These are phyloP conservation scores for Colletotrichum chrysophilum DNA, from an alignment of 2,329 filamentous ascomycete species.

Conservation along the genomic window DNA sequence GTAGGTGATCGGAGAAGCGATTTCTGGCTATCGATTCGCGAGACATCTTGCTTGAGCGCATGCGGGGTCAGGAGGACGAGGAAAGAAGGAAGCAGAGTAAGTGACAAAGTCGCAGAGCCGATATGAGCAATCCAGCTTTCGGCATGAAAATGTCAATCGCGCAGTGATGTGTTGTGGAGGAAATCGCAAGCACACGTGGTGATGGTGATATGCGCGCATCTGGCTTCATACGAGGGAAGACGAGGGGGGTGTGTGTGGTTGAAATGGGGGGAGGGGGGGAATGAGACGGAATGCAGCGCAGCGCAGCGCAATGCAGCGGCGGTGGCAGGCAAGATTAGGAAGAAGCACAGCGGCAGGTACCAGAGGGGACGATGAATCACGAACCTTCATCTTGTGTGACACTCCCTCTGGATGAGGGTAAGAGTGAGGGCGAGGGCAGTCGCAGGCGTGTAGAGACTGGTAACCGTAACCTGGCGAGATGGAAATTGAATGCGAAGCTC, in stretches of 20 bases:
- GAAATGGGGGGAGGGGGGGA: not conserved
- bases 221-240: not conserved
- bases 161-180: not conserved
- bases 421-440: not conserved
- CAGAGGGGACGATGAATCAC: slow-evolving; percentile 9
- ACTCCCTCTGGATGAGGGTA: not conserved
- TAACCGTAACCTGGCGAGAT: not conserved
- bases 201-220: not conserved
- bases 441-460: not conserved
- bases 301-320: not conserved
- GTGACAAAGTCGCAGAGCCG: not conserved
- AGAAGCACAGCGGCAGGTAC: slow-evolving; percentile 2
- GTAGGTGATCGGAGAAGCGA: slow-evolving; percentile 25
- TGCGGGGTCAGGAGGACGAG: slow-evolving; percentile 15
- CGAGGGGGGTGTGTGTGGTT: not conserved
- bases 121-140: not conserved
- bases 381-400: slow-evolving; percentile 26
- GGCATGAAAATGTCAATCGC: not conserved
- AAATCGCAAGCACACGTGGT: not conserved
- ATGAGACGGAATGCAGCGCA: not conserved
- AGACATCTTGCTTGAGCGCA: slow-evolving; percentile 15
- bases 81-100: slow-evolving; percentile 14
- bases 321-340: not conserved
- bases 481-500: not conserved
- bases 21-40: slow-evolving; percentile 18